phyloP scores from a whole-genome alignment of 371 early-diverging fungal species.

The Syncephalastrum racemosum region DNA sequence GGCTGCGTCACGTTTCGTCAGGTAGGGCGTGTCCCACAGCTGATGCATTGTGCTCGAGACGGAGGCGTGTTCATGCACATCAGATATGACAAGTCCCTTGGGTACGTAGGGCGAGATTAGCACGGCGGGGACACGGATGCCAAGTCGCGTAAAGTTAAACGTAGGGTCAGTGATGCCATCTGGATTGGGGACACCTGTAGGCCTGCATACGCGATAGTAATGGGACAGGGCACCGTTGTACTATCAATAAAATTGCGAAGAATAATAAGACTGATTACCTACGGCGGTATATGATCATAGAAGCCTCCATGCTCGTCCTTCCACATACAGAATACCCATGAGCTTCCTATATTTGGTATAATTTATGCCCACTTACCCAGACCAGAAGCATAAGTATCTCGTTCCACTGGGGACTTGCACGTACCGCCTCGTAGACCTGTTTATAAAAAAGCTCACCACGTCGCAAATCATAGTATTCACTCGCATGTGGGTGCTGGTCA shows the following conservation, averaged over 20 bases:
- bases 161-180: conserved; percentile 24
- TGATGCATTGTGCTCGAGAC: conserved; percentile 39
- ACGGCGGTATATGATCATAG: conserved; percentile 21
- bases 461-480: conserved; percentile 17
- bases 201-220: not conserved
- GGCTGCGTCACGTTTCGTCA: conserved; percentile 35
- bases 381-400: conserved; percentile 12
- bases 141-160: conserved; percentile 29
- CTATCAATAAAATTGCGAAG: not conserved
- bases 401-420: conserved; percentile 20
- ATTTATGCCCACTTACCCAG: conserved; percentile 9
- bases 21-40: conserved; percentile 22
- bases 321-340: not conserved
- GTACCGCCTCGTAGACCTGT: conserved; percentile 21
- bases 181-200: conserved; percentile 23
- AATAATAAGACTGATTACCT: not conserved
- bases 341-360: not conserved
- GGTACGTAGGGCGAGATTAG: conserved; percentile 35
- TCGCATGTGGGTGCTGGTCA: conserved; percentile 23
- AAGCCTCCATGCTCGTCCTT: conserved; percentile 25
- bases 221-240: no score
- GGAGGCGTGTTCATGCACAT: conserved; percentile 38
- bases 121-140: conserved; percentile 48
- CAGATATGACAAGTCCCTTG: conserved; percentile 20
- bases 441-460: conserved; percentile 23